Percentiles rank a stretch among this genome's conserved stretches.
phyloP scores from a whole-genome alignment of 495 filamentous ascomycete species.

The Friedmanniomyces simplex region DNA sequence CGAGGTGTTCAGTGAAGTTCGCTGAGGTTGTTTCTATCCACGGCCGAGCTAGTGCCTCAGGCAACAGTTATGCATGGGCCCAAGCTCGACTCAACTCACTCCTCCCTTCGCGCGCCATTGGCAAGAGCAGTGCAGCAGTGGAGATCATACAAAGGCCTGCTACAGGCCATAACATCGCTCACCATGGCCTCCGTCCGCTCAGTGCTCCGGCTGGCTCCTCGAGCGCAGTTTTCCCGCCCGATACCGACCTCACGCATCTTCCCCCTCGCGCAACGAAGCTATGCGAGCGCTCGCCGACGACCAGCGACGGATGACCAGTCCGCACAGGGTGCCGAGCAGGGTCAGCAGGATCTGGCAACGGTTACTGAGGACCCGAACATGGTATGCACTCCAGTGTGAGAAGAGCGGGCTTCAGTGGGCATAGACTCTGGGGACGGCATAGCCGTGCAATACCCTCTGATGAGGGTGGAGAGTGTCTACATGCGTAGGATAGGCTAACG shows the following conservation, averaged over 20 bases:
- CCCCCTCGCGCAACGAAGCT: slow-evolving; percentile 18
- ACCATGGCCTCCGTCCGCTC: slow-evolving; percentile 15
- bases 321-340: slow-evolving; percentile 29
- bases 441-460: no score
- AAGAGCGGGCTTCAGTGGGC: background rate
- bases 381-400: slow-evolving; percentile 38
- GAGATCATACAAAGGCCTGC: no score
- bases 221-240: slow-evolving; percentile 15
- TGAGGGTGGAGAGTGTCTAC: background rate
- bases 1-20: background rate
- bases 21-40: background rate
- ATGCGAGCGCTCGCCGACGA: slow-evolving; percentile 19
- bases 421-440: no score
- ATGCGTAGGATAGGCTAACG: background rate
- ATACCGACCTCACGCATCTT: slow-evolving; percentile 15
- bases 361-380: slow-evolving; percentile 65
- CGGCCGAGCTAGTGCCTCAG: background rate
- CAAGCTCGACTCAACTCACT: no score
- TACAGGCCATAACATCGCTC: background rate
- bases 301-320: slow-evolving; percentile 29
- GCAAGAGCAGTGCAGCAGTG: no score
- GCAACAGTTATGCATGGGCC: no score
- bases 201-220: slow-evolving; percentile 31
- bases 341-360: slow-evolving; percentile 23
- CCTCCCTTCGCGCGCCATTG: no score